Evolutionary conservation across 2,329 filamentous ascomycete genomes (phyloP).

Genomic region (Colletotrichum chlorophyti): DNA sequence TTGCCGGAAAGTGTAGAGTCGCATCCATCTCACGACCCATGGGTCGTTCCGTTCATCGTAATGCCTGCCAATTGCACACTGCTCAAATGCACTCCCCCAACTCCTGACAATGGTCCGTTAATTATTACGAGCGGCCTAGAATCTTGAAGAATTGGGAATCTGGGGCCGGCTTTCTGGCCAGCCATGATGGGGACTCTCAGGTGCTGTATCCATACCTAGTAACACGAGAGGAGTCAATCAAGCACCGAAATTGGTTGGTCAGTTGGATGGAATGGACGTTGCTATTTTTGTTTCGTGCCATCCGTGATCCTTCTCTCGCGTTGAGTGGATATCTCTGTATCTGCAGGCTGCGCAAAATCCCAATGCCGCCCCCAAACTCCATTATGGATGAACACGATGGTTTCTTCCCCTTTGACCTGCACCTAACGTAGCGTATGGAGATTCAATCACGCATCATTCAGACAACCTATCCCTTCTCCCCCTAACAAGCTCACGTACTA

Average conservation of each 20-base stretch:
- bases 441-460: no score
- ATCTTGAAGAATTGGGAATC: conserved; percentile 17
- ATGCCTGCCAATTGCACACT: neutral
- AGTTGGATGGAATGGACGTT: no score
- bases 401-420: neutral
- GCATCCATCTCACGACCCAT: no score
- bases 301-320: neutral
- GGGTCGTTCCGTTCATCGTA: neutral
- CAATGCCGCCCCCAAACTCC: neutral
- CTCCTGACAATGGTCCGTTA: neutral
- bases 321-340: neutral
- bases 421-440: no score
- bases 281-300: conserved; percentile 5
- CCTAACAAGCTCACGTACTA: neutral
- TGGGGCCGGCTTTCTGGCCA: conserved; percentile 7
- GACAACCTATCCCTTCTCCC: no score
- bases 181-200: neutral
- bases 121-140: conserved; percentile 24
- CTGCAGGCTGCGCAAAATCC: neutral
- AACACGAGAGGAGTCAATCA: no score
- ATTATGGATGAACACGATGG: neutral
- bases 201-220: no score
- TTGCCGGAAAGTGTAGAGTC: no score
- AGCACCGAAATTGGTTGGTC: no score
- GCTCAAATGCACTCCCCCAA: no score